These are phyloP conservation scores for Hirsutella thompsonii DNA, from an alignment of 2,329 filamentous ascomycete genomes.

Conservation along the genomic window DNA sequence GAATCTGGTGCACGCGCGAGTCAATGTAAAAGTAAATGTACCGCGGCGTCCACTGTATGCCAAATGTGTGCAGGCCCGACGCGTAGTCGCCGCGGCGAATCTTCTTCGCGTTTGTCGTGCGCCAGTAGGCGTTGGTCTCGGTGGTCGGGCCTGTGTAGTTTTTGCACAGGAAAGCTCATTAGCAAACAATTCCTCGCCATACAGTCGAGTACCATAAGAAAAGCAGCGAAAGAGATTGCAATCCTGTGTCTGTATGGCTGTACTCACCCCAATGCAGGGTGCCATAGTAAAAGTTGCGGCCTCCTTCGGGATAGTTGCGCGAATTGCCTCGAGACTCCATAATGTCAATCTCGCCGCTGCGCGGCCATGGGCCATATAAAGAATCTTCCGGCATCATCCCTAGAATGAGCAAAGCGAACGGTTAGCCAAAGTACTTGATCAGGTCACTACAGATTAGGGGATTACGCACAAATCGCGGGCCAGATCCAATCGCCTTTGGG, in stretches of 20 bases:
- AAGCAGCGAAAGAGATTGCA: too few relatives aligned
- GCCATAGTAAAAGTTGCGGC: slow-evolving; percentile 27
- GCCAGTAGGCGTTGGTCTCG: slow-evolving; percentile 18
- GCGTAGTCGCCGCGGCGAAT: slow-evolving; percentile 25
- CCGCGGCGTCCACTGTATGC: slow-evolving; percentile 36
- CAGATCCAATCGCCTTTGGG: slow-evolving; percentile 42
- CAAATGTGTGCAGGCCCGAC: slow-evolving; percentile 34
- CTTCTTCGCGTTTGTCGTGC: slow-evolving; percentile 17
- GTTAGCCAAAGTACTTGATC: too few relatives aligned
- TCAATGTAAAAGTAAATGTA: slow-evolving; percentile 42
- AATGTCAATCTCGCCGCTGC: slow-evolving; percentile 41
- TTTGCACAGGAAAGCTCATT: too few relatives aligned
- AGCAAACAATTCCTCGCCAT: too few relatives aligned
- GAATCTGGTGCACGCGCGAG: slow-evolving; percentile 24
- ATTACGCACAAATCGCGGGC: slow-evolving; percentile 28
- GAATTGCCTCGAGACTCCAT: slow-evolving; percentile 29
- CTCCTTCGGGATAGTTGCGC: slow-evolving; percentile 25
- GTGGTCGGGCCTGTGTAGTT: slow-evolving; percentile 10
- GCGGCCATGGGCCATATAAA: slow-evolving; percentile 36
- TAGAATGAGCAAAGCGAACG: background rate
- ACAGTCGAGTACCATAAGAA: too few relatives aligned
- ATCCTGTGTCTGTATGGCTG: too few relatives aligned
- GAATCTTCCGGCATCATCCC: slow-evolving; percentile 36
- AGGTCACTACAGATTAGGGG: background rate
- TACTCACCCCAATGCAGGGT: slow-evolving; percentile 33